Base-by-base conservation (phyloP, 768 basidiomycete genomes). In the Podaxis sp. region DNA sequence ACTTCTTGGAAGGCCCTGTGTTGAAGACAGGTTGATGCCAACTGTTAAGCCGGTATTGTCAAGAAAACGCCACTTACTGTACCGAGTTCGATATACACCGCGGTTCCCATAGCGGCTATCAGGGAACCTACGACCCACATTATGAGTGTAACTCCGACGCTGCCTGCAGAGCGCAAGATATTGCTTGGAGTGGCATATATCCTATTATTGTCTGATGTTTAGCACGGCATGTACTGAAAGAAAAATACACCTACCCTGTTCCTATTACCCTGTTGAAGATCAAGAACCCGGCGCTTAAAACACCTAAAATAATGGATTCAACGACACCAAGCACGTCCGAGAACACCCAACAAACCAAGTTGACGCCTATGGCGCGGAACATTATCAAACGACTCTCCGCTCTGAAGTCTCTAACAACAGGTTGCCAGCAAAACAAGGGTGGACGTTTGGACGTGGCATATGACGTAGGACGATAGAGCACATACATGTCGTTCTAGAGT, bases 261-360 rank as follows among this genome's bases (percentile, higher is more conserved):
- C 89, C 89, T 33, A 90, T 87, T n/a, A 89, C 80, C 29, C 86
- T 82, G 68, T 91, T 91, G 76, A 90, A 89, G 40, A 91, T 86
- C 47, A 91, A 81, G 65, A 83, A 86, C 2, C 84, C 72, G 3
- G 86, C 83, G 63, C 85, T 88, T 50, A 81, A 70, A 5, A 82
- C 67, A 6, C 83, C 82, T 83, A 59, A 36, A 38, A 29, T 59
- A 49, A 29, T 27, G 12, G 49, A 13, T 12, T 19, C 49, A 24
- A 24, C 22, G 12, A 27, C 12, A 27, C 29, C 47, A 53, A 54
- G 2, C 17, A 24, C 22, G 56, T 60, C 15, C 17, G 12, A 27
- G n/a, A 19, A 53, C 6, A n/a, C 38, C 41, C 27, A 4, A 66
- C 77, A 4, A 25, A 86, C 86, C 85, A 12, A 88, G 72, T 63